These are phyloP conservation scores for Xylaria digitata DNA, from an alignment of 2,329 filamentous ascomycete species.

Conservation along the genomic window DNA sequence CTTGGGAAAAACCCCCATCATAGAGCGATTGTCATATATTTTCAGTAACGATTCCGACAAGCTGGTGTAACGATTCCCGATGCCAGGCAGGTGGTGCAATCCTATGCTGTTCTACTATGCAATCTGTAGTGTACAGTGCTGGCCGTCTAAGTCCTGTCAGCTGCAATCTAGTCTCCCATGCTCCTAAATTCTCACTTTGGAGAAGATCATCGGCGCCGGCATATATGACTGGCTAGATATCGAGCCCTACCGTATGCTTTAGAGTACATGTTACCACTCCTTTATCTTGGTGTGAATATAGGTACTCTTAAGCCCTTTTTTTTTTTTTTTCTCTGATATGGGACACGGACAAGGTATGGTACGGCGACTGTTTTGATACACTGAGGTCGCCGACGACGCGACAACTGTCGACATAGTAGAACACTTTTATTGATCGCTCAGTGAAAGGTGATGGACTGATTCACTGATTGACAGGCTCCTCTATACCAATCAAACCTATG, in stretches of 20 bases:
- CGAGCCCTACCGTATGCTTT: conserved; percentile 28
- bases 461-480: conserved; percentile 4
- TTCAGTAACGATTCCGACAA: conserved; percentile 20
- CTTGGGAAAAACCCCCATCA: background rate
- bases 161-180: conserved; percentile 35
- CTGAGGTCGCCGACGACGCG: conserved; percentile 32
- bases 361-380: conserved; percentile 28
- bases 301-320: background rate
- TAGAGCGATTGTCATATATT: conserved; percentile 13
- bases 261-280: conserved; percentile 17
- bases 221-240: conserved; percentile 30
- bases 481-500: conserved; percentile 34
- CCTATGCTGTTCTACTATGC: conserved; percentile 22
- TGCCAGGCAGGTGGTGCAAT: conserved; percentile 30
- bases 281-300: conserved; percentile 16
- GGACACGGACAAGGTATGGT: conserved; percentile 26
- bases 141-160: conserved; percentile 26
- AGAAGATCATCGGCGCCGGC: conserved; percentile 31
- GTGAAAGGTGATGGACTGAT: conserved; percentile 7
- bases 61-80: conserved; percentile 22
- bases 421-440: background rate
- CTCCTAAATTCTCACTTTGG: conserved; percentile 26
- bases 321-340: conserved; percentile 9
- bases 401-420: conserved; percentile 3
- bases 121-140: conserved; percentile 1